Base-by-base conservation (phyloP, 2,329 filamentous ascomycete species). In the Xylariaceae sp. region DNA sequence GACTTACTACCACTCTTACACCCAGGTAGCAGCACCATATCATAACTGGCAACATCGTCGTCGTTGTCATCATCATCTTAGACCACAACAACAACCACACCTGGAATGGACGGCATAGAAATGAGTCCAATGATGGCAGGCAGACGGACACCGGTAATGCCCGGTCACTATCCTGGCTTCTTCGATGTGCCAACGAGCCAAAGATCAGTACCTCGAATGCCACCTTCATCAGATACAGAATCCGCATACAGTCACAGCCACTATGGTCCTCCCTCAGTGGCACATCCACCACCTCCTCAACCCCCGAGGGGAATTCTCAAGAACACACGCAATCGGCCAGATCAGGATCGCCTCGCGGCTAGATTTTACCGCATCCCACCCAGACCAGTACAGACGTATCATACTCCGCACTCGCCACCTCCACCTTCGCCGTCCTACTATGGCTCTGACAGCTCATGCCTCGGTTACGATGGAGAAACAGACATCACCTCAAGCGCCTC, bases 401-500 rank as follows among this genome's bases (percentile, higher is more conserved):
- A 62, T 34, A 30, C 51, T 49, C 2, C 15, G 4, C 56, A 58
- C n/a, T 49, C 53, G 1, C 30, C 49, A 30, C 34, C 48, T n/a
- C 7, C 23, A 45, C 42, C 53, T 30, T 71, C 69, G 48, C 68
- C 69, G 1, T 65, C 64, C 37, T 70, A 69, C 58, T 62, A 64
- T 50, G n/a, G 44, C 53, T 70, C 68, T 9, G 70, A 72, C 35
- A 69, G 64, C 59, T 65, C 64, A 44, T 70, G 65, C 39, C 61
- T 56, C 48, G 68, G 62, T 52, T 70, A 65, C 56, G 70, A 74
- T 35, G 63, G 65, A 3, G 73, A 74, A 56, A 74, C 73, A 9
- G 73, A 75, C 58, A 72, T 73, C 17, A 71, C 73, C 53, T 74
- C 73, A 5, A 69, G 68, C 8, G 71, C 70, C 0, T 75, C 74